Evolutionary conservation across 768 basidiomycete genomes (phyloP), one percentile per base, ranked within the genome.

Genomic region (Tulasnella sp.): DNA sequence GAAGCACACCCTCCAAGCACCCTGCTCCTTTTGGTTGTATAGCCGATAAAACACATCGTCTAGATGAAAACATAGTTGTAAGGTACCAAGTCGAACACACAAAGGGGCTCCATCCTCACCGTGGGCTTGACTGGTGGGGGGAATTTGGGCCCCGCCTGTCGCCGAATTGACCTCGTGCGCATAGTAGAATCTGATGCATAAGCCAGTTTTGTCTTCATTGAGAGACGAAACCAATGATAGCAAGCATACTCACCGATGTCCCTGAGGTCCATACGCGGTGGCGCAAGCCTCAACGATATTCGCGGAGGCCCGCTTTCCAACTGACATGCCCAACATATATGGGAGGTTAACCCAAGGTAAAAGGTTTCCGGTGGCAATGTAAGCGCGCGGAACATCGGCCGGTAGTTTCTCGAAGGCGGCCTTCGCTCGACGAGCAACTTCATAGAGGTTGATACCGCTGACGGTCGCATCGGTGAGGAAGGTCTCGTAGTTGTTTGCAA

Each of bases 1-100:
- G 37, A 75, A 75, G 22, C 67, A 31, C 37, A 75, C 74, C 9
- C 68, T 36, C 74, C 74, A 75, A 67, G 14, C 34, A n/a, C 64
- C n/a, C 67, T 75, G 74, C 31, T 64, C 64, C 36, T 6, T 68
- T 37, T 67, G 64, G 8, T 75, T 70, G n/a, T 69, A 67, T 34
- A 69, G 52, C 7, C 45, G 19, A 64, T 69, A 69, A 49, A 69
- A 71, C 7, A 68, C 67, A 25, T 73, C 72, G 15, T 14, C 42
- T 45, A 14, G 1, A 45, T 17, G 42, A 17, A 1, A 4, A 19
- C n/a, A n/a, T n/a, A n/a, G n/a, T n/a, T n/a, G n/a, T n/a, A n/a
- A n/a, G n/a, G n/a, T n/a, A n/a, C n/a, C n/a, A n/a, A n/a, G n/a
- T n/a, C n/a, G n/a, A n/a, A n/a, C n/a, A n/a, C n/a, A n/a, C n/a